These are phyloP conservation scores for Kwoniella shivajii DNA, from an alignment of 1,284 basidiomycete genomes.

Conservation along the genomic window DNA sequence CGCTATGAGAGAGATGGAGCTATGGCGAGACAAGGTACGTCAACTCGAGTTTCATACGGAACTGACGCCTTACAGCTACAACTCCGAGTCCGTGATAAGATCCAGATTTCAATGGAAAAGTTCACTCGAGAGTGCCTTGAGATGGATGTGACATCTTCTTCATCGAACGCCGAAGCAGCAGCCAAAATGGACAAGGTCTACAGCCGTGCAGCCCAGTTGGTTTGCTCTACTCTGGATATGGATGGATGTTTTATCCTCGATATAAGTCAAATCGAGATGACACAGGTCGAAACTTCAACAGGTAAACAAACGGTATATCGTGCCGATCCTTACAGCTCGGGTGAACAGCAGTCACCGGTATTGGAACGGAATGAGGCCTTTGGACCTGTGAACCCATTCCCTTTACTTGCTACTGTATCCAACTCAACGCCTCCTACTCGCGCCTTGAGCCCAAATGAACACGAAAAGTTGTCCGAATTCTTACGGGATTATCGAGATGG, in stretches of 20 bases:
- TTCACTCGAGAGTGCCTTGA: slow-evolving; percentile 94
- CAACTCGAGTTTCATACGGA: neutral
- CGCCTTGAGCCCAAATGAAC: slow-evolving; percentile 66
- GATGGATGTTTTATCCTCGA: slow-evolving; percentile 90
- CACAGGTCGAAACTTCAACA: slow-evolving; percentile 59
- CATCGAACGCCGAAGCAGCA: slow-evolving; percentile 35
- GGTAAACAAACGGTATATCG: slow-evolving; percentile 57
- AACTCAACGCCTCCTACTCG: slow-evolving; percentile 35
- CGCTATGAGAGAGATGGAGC: slow-evolving; percentile 92
- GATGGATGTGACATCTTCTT: slow-evolving; percentile 63
- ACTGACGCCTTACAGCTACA: slow-evolving; percentile 65
- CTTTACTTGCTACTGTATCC: slow-evolving; percentile 37
- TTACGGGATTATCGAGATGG: slow-evolving; percentile 77
- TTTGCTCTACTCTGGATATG: slow-evolving; percentile 84
- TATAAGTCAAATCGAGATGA: slow-evolving; percentile 84
- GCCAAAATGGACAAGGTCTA: slow-evolving; percentile 81
- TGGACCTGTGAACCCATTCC: slow-evolving; percentile 41
- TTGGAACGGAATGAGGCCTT: slow-evolving; percentile 39
- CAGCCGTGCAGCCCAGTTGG: slow-evolving; percentile 79
- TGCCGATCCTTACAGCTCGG: slow-evolving; percentile 47
- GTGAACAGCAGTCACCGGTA: slow-evolving; percentile 31
- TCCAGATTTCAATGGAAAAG: slow-evolving; percentile 93
- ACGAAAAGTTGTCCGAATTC: slow-evolving; percentile 71
- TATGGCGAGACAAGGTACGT: slow-evolving; percentile 85
- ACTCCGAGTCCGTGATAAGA: slow-evolving; percentile 83